These are phyloP conservation scores for Diplodia corticola DNA, from an alignment of 2,329 filamentous ascomycete genomes.

Conservation along the genomic window DNA sequence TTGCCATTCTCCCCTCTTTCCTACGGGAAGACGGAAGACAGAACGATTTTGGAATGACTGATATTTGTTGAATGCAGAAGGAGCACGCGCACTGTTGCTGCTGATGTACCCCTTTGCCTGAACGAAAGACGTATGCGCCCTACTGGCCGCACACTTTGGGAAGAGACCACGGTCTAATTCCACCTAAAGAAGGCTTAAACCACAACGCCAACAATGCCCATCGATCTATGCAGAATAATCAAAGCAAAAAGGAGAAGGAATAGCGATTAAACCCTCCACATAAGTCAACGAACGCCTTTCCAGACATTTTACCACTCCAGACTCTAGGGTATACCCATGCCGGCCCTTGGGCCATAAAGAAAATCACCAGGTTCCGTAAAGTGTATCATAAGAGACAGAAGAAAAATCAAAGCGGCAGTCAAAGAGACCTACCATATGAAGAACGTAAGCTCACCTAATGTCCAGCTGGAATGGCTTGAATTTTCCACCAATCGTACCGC, in stretches of 20 bases:
- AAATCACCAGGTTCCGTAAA: slow-evolving; percentile 3
- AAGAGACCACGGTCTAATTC: neutral
- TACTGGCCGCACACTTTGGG: neutral
- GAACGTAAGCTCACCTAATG: slow-evolving; percentile 59
- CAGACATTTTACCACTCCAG: slow-evolving; percentile 18
- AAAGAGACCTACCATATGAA: slow-evolving; percentile 1
- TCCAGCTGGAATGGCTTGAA: slow-evolving; percentile 87
- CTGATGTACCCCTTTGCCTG: neutral
- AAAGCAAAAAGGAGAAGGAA: slow-evolving; percentile 17
- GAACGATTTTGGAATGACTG: neutral
- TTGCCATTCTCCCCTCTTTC: slow-evolving; percentile 3
- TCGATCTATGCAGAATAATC: slow-evolving; percentile 28
- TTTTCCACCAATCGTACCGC: slow-evolving; percentile 73
- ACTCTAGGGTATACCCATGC: slow-evolving; percentile 24
- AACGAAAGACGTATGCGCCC: neutral
- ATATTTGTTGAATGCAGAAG: neutral
- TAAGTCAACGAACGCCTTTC: slow-evolving; percentile 13
- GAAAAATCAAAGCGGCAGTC: neutral
- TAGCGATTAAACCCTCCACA: neutral
- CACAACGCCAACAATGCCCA: slow-evolving; percentile 17
- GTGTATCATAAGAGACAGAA: slow-evolving; percentile 1
- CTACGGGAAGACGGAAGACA: neutral
- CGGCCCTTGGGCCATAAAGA: slow-evolving; percentile 6
- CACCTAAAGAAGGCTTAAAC: neutral
- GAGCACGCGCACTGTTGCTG: neutral